Evolutionary conservation across 768 basidiomycete genomes (phyloP), one percentile per base, ranked within the genome.

Genomic region (Amanita jacksonii): DNA sequence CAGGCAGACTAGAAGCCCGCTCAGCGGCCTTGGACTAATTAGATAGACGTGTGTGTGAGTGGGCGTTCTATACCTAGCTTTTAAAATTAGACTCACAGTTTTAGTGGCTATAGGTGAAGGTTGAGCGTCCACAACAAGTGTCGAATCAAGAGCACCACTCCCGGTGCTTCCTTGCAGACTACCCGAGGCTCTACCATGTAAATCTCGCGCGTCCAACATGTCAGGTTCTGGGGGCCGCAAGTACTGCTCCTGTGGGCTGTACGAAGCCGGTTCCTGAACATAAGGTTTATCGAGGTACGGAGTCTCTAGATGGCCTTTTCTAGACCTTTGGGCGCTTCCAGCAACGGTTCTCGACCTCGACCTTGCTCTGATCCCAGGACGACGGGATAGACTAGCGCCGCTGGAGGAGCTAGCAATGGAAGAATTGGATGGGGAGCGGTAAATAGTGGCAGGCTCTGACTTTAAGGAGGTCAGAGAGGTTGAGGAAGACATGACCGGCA

Each of bases 401-500:
- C 74, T 77, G 15, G 72, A 67, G 49, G 66, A 71, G 59, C 72
- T 74, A 20, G 69, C 65, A 31, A 73, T 67, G 1, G 72, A 73
- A 43, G 68, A 68, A 48, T 73, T 54, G 30, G 71, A 73, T 41
- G 58, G 59, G 33, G 62, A 59, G 44, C 67, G 60, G 45, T 58
- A 55, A 24, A 51, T 38, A n/a, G n/a, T n/a, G 41, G 47, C 35
- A 39, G 47, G 47, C 45, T 54, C 54, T 43, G 49, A 46, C 45
- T 53, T 54, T 45, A 52, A 44, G 16, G 41, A 40, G 43, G 54
- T 54, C 47, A 57, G 54, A 42, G 51, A 55, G 49, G 55, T 47
- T 41, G 57, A 48, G 43, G 46, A 54, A 44, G 51, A 51, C 57
- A 58, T 57, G 51, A 38, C 38, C 40, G 41, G 34, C 50, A 46